Percentiles rank a stretch among this genome's conserved stretches.
phyloP scores from a whole-genome alignment of 108 stramenopile genomes.

The Skeletonema tropicum region DNA sequence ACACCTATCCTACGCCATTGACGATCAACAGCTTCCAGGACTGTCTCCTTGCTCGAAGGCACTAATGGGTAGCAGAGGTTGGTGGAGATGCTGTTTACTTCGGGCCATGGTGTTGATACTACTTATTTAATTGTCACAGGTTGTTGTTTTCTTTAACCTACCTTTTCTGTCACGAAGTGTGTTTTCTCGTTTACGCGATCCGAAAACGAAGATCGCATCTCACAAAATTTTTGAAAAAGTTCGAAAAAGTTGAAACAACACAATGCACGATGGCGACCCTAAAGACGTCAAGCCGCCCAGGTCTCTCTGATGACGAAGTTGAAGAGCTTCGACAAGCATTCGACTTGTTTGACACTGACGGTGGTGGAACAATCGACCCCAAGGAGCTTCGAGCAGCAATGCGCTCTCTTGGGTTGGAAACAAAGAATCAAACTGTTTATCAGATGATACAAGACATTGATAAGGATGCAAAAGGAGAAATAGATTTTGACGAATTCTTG shows the following conservation, averaged over 20 bases:
- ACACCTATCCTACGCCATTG: slow-evolving; percentile 8
- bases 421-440: slow-evolving; percentile 91
- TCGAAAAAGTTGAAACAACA: no score
- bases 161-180: neutral
- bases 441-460: slow-evolving; percentile 86
- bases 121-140: no score
- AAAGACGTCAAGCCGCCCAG: slow-evolving; percentile 31
- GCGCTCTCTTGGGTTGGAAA: slow-evolving; percentile 91
- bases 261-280: neutral
- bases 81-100: neutral
- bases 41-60: neutral
- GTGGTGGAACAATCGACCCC: slow-evolving; percentile 86
- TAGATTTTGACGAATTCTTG: slow-evolving; percentile 84
- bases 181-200: neutral
- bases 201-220: no score
- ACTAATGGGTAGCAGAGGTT: neutral
- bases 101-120: neutral
- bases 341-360: slow-evolving; percentile 57
- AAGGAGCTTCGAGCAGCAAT: slow-evolving; percentile 94
- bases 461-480: slow-evolving; percentile 64
- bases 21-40: neutral
- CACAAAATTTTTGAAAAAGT: no score
- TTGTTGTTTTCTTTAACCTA: no score
- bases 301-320: slow-evolving; percentile 50
- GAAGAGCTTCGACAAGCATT: slow-evolving; percentile 53